Evolutionary conservation across 768 basidiomycete species (phyloP), one percentile per base, ranked within the genome.

Genomic region (Podaxis mareebaensis): DNA sequence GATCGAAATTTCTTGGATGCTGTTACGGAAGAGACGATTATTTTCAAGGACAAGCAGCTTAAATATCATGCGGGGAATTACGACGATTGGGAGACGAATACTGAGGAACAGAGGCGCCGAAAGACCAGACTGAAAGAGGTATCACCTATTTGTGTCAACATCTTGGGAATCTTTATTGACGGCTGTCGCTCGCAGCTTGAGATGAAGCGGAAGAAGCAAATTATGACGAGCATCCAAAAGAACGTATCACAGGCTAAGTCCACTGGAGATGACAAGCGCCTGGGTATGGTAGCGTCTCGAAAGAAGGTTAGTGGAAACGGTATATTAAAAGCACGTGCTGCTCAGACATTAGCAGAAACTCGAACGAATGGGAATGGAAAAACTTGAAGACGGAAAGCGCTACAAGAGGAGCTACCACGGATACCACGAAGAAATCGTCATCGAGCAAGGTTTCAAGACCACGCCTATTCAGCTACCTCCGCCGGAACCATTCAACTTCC

Each of bases 1-100:
- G 89, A 90, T 70, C 83, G 84, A 48, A 81, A 79, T 22, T 90
- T 91, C 67, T 74, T 86, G 28, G 81, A 88, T 65, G 73, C 77
- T 6, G 81, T 89, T 33, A 83, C 83, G 2, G 83, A 89, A 13
- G 85, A 89, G 67, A 82, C 83, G 0, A 81, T 90, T 36, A 77
- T 85, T n/a, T 77, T 91, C 42, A 80, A 86, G 4, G 75, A 85
- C 53, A 76, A 79, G 61, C 77, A 71, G 10, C 75, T 91, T 3
- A 72, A 73, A 17, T 85, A 88, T 56, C 88, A 85, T 70, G 77
- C 82, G 49, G 88, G 88, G 17, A 84, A 82, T 49, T 80, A 84
- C 26, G 77, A 80, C 6, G 79, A 79, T 36, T 85, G 80, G 70
- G 83, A 84, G 66, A 70, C 72, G 26, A 79, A 79, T 30, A 76